A percentile compares a stretch with the other conserved stretches of the same genome.
phyloP scores from a whole-genome alignment of 306 rosid species.

The Canavalia ensiformis region DNA sequence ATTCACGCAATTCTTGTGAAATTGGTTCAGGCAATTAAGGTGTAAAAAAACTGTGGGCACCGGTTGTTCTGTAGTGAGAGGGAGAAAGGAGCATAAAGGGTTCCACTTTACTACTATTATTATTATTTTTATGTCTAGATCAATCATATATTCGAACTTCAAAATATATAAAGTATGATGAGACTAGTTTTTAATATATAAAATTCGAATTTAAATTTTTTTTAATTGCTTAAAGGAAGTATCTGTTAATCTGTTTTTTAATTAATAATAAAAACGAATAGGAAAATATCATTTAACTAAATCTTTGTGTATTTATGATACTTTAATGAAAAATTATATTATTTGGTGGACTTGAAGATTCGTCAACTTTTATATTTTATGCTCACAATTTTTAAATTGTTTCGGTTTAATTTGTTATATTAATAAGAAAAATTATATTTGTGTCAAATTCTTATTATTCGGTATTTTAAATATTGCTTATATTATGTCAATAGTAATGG shows the following conservation, averaged over 20 bases:
- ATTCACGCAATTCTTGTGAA: constrained; percentile 40
- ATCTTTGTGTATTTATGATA: neutral
- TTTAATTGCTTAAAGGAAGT: too few species aligned
- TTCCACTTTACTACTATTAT: neutral
- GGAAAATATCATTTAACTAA: neutral
- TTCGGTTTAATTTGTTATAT: neutral
- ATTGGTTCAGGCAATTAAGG: neutral
- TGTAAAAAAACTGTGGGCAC: neutral
- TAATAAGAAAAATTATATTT: neutral
- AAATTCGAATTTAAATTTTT: too few species aligned
- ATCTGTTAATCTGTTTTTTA: too few species aligned
- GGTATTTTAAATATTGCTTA: neutral
- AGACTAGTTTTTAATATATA: too few species aligned
- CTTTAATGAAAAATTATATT: neutral
- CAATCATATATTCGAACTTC: too few species aligned
- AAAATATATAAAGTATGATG: too few species aligned
- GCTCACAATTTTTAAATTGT: too few species aligned
- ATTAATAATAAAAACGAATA: neutral
- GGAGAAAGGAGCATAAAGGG: neutral
- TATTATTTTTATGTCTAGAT: too few species aligned
- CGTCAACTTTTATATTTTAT: neutral
- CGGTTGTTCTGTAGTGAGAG: neutral
- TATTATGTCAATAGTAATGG: neutral
- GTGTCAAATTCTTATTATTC: neutral
- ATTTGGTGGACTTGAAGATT: neutral